These are phyloP conservation scores for Biscogniauxia sp. DNA, from an alignment of 2,329 filamentous ascomycete genomes.

Conservation along the genomic window DNA sequence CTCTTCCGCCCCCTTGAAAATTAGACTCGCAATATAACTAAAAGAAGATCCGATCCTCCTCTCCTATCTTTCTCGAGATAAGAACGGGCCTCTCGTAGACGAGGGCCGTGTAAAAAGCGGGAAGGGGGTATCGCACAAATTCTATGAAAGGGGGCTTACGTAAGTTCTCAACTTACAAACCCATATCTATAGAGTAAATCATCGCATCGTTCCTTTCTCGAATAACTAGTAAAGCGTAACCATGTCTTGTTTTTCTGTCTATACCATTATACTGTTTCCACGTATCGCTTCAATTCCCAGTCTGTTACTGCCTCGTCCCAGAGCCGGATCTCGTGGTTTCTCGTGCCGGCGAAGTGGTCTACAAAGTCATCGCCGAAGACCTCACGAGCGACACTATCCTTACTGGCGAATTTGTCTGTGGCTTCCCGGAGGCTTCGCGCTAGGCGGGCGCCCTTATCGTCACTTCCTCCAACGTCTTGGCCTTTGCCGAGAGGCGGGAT, in stretches of 20 bases:
- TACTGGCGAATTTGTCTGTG: conserved; percentile 70
- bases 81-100: too few species aligned
- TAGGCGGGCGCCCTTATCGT: conserved; percentile 72
- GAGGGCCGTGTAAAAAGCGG: too few species aligned
- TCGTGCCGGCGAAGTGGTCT: conserved; percentile 88
- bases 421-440: conserved; percentile 86
- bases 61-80: too few species aligned
- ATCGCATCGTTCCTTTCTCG: background rate
- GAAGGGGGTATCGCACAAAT: too few species aligned
- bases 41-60: too few species aligned
- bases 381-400: conserved; percentile 84
- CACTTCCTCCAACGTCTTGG: conserved; percentile 71
- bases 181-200: background rate
- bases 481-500: conserved; percentile 82
- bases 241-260: too few species aligned
- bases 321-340: conserved; percentile 83
- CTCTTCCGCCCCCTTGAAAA: too few species aligned
- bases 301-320: conserved; percentile 98
- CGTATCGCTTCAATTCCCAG: conserved; percentile 80
- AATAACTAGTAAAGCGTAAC: too few species aligned
- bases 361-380: conserved; percentile 95
- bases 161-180: too few species aligned
- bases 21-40: too few species aligned
- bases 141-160: background rate
- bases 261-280: conserved; percentile 64